Percentiles rank a stretch among this genome's conserved stretches.
Evolutionary conservation across 2,329 filamentous ascomycete genomes (phyloP).

Genomic region (Xylariales sp.): DNA sequence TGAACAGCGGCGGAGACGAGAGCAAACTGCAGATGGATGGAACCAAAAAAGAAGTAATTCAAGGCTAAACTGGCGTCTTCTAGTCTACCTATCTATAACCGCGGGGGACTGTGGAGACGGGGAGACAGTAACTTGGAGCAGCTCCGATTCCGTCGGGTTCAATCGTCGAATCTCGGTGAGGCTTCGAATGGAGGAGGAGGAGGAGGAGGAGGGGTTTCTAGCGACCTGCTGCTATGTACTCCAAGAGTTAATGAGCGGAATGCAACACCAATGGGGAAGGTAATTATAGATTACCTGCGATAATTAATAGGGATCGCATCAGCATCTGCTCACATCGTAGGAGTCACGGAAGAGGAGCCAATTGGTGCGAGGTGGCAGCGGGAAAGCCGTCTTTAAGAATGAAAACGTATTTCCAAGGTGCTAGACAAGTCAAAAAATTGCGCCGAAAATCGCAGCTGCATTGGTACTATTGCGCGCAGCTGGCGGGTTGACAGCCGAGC

Average conservation of each 20-base stretch:
- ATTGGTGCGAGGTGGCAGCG: slow-evolving; percentile 37
- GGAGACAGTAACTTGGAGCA: not conserved
- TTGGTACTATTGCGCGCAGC: not conserved
- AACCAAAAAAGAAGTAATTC: slow-evolving; percentile 7
- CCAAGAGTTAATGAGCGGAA: slow-evolving; percentile 33
- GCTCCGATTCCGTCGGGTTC: slow-evolving; percentile 15
- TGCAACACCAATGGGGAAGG: slow-evolving; percentile 34
- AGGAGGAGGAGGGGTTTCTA: slow-evolving; percentile 29
- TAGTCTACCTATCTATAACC: slow-evolving; percentile 30
- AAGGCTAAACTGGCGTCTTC: not conserved
- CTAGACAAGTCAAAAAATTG: slow-evolving; percentile 35
- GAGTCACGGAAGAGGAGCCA: slow-evolving; percentile 37
- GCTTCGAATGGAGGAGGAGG: slow-evolving; percentile 25
- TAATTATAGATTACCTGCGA: slow-evolving; percentile 41
- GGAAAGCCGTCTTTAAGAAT: slow-evolving; percentile 17
- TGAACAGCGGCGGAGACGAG: slow-evolving; percentile 4
- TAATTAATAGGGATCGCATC: slow-evolving; percentile 40
- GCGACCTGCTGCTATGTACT: slow-evolving; percentile 30
- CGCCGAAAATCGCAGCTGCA: slow-evolving; percentile 38
- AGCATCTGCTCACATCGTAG: slow-evolving; percentile 38
- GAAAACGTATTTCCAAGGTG: slow-evolving; percentile 24
- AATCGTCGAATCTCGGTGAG: slow-evolving; percentile 30
- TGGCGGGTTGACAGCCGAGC: slow-evolving; percentile 8
- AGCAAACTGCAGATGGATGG: not conserved
- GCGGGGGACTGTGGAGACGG: slow-evolving; percentile 20